Conservation (phyloP, 805 yeast genomes). For the Blastobotrys mokoenaii region DNA sequence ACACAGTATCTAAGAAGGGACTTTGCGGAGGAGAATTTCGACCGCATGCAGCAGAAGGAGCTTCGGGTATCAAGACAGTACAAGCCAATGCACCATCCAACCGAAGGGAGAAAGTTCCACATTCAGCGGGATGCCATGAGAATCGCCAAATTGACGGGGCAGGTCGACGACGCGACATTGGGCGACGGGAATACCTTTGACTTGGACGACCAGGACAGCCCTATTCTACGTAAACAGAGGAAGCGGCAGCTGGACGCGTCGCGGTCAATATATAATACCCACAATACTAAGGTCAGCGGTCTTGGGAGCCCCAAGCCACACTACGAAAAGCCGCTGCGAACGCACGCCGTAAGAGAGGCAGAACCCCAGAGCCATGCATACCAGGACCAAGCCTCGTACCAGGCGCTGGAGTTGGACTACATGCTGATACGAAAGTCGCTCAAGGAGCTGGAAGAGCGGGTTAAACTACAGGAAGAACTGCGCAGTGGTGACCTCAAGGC, state of each 20-base stretch:
- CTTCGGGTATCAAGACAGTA: too few species aligned
- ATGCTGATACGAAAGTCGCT: conserved; percentile 14
- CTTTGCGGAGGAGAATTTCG: too few species aligned
- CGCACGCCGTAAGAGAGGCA: too few species aligned
- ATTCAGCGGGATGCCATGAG: not conserved
- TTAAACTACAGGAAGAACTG: conserved; percentile 9
- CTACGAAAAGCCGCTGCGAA: not conserved
- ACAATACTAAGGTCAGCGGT: too few species aligned
- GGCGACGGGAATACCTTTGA: too few species aligned
- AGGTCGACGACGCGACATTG: too few species aligned
- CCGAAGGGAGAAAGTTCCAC: conserved; percentile 1
- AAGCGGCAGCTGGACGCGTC: not conserved
- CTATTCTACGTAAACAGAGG: too few species aligned
- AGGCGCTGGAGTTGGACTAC: conserved; percentile 13
- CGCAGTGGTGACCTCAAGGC: not conserved
- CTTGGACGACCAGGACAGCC: too few species aligned
- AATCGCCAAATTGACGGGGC: conserved; percentile 1
- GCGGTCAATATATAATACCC: not conserved
- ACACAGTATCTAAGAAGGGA: not conserved
- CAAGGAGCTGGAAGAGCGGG: conserved; percentile 12
- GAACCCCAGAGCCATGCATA: too few species aligned
- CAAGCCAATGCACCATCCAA: not conserved
- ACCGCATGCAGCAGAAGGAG: too few species aligned
- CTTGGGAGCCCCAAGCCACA: not conserved
- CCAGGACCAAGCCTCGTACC: conserved; percentile 4